Evolutionary conservation across 202 grass and related monocot genomes (phyloP), one percentile per base, ranked within the genome.

Genomic region (Carex arenaria): DNA sequence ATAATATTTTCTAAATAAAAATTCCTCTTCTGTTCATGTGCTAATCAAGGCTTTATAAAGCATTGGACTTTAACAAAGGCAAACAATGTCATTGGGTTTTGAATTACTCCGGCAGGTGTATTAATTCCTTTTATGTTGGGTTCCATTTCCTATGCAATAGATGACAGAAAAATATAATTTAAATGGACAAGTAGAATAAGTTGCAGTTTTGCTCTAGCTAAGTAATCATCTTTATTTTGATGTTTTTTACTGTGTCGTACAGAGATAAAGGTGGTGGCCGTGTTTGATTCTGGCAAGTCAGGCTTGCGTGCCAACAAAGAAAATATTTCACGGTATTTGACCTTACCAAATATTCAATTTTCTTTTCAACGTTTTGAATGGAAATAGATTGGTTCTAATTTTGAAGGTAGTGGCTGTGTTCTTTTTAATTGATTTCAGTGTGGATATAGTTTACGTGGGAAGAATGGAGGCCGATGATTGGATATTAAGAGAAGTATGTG

Each of bases 181-280:
- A 7, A 61, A 62, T 68, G 14, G 26, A 31, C 4, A 69, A 71
- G 9, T 47, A 43, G 18, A 68, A 22, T 20, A 22, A 71, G 67
- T 45, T 22, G 9, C 3, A 55, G n/a, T 72, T 43, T 18, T 43
- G 66, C 36, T 69, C 74, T 11, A 71, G 80, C 67, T 88, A 64
- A 85, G 19, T 19, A 23, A 70, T 63, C 28, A 51, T 47, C 52
- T 14, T 80, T 78, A 80, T 18, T 83, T 79, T 80, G 5, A 6
- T 82, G 42, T 80, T 80, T 49, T 80, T 80, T 5, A 64, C 20
- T 63, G 34, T 23, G 32, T 80, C 60, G 76, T 98, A 55, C 90
- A 98, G 95, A 95, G 68, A 70, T 94, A 75, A 98, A 94, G 82
- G 89, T 98, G 85, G 95, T 98, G 1, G 95, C 92, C 19, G 93